Base-by-base conservation (phyloP, 1,139 yeast genomes). In the Nematodospora anomalae region DNA sequence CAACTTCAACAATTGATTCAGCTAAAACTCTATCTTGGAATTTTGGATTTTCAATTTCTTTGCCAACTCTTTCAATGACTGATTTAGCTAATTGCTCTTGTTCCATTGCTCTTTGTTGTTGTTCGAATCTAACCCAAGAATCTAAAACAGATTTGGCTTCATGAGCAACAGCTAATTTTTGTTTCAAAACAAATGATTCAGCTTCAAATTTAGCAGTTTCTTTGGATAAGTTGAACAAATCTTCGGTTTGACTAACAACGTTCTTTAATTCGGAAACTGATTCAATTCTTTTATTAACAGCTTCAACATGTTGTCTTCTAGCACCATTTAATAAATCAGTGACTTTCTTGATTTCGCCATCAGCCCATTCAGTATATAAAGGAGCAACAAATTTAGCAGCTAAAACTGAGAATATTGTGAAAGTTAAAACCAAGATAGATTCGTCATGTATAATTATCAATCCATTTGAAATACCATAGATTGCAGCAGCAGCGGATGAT, bases 121-220 rank as follows among this genome's bases (percentile, higher is more conserved):
- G 84, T 76, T 92, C 98, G 69, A 86, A 88, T 81, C 97, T 88
- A 55, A 89, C 97, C 98, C 98, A 92, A 25, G 97, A 88, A 71
- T 92, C 98, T 63, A 92, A 81, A 44, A 92, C 95, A 42, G 95
- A 71, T 76, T 85, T 89, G 59, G 97, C 97, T 75, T 89, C 96
- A 45, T 72, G 56, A 44, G 95, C 92, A 54, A 88, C 79, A 48
- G 83, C 92, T 51, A 87, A 88, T 63, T 82, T 71, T 76, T 92
- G 98, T 76, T 89, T 85, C 64, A 86, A 79, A 70, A 84, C 96
- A 58, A 90, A 92, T 36, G 92, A 80, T 69, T 88, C 79, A 48
- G 97, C 95, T 78, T 92, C 98, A 58, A 89, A 79, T 71, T 86
- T 79, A 52, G 92, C 96, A 47, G 98, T 92, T 73, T 92, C 96